These are phyloP conservation scores for Kwoniella sp. DNA, from an alignment of 768 basidiomycete species.

Conservation along the genomic window DNA sequence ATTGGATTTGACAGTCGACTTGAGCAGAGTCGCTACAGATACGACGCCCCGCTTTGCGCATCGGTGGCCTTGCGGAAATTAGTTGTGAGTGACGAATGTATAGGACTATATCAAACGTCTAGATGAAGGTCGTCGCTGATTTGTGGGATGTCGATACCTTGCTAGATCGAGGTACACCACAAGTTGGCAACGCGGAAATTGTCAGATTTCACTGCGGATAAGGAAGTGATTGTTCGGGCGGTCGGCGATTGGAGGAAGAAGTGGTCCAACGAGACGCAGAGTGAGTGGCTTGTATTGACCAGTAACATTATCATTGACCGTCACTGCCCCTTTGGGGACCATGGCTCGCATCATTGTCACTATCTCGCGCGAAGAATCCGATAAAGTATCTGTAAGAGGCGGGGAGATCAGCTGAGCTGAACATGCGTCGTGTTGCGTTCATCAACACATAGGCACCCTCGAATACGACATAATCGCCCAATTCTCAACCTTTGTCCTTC, in stretches of 20 bases:
- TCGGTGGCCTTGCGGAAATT: slow-evolving; percentile 21
- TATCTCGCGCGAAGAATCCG: too few species aligned
- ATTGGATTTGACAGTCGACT: not conserved
- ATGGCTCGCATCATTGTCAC: too few species aligned
- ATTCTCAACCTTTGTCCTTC: slow-evolving; percentile 21
- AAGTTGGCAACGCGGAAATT: not conserved
- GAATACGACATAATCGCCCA: slow-evolving; percentile 29
- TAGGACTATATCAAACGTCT: too few species aligned
- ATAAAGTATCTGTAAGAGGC: not conserved
- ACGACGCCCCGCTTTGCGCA: slow-evolving; percentile 10
- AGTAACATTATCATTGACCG: too few species aligned
- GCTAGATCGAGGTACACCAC: slow-evolving; percentile 20
- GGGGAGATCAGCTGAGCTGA: not conserved
- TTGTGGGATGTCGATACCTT: too few species aligned
- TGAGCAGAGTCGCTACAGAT: not conserved
- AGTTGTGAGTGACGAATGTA: slow-evolving; percentile 11
- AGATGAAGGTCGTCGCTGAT: too few species aligned
- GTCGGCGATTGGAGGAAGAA: slow-evolving; percentile 15
- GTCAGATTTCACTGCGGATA: slow-evolving; percentile 7
- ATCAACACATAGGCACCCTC: slow-evolving; percentile 7
- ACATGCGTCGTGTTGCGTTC: not conserved
- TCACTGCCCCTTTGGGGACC: too few species aligned
- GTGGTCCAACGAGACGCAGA: slow-evolving; percentile 17
- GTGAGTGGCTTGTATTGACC: too few species aligned
- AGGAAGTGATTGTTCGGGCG: slow-evolving; percentile 6